These are phyloP conservation scores for Imleria badia DNA, from an alignment of 768 basidiomycete species.

Conservation along the genomic window DNA sequence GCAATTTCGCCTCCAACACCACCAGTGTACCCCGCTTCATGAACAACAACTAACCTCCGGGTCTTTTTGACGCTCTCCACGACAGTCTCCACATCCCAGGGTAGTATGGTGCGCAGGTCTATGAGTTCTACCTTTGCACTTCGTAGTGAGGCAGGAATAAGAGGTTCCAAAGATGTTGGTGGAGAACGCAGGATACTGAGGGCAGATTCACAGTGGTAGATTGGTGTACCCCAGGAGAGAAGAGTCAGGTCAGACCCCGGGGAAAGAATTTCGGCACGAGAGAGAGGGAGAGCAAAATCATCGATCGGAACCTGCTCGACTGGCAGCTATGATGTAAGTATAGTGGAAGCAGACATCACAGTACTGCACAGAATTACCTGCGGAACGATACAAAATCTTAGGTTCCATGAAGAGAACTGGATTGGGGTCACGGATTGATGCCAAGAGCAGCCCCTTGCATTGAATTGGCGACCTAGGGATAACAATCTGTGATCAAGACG, in stretches of 20 bases:
- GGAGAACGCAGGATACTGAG: conserved; percentile 71
- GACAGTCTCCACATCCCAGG: conserved; percentile 84
- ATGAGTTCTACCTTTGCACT: conserved; percentile 82
- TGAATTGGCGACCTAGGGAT: conserved; percentile 93
- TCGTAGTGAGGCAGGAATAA: conserved; percentile 65
- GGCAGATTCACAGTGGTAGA: conserved; percentile 88
- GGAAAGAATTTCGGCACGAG: conserved; percentile 72
- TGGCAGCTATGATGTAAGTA: conserved; percentile 25
- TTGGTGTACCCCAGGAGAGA: conserved; percentile 89
- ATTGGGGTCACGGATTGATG: conserved; percentile 88
- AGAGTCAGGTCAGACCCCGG: conserved; percentile 84
- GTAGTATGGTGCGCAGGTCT: conserved; percentile 85
- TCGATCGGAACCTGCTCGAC: conserved; percentile 92
- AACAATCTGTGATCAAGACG: conserved; percentile 49
- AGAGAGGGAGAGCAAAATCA: conserved; percentile 83
- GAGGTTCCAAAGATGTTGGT: conserved; percentile 55
- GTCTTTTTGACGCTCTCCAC: conserved; percentile 83
- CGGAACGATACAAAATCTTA: conserved; percentile 88
- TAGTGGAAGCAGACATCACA: neutral
- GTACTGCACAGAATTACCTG: conserved; percentile 43
- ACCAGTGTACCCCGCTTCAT: conserved; percentile 86
- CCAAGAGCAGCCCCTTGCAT: conserved; percentile 88
- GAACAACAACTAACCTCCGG: conserved; percentile 83
- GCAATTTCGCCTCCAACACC: conserved; percentile 91
- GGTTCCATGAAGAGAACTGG: conserved; percentile 97